phyloP scores from a whole-genome alignment of 2,329 filamentous ascomycete species.

The Diplodia corticola region DNA sequence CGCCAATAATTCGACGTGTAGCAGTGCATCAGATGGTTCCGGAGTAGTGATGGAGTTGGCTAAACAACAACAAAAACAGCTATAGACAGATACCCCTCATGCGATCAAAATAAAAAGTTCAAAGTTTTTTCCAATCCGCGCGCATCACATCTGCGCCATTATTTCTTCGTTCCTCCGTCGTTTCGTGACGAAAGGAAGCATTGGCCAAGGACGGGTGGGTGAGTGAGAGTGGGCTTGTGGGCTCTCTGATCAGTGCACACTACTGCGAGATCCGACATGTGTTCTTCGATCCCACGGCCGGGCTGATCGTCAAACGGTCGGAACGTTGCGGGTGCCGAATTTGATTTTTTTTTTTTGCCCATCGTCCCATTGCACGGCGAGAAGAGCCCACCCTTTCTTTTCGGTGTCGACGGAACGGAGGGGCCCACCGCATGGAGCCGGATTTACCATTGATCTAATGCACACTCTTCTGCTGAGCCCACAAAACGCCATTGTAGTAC shows the following conservation, averaged over 20 bases:
- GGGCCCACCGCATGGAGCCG: no score
- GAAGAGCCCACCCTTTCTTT: not conserved
- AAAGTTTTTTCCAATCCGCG: not conserved
- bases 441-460: no score
- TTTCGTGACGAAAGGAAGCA: not conserved
- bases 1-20: not conserved
- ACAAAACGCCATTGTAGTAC: no score
- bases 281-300: not conserved
- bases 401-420: not conserved
- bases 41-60: not conserved
- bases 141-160: not conserved
- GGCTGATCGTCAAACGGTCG: not conserved
- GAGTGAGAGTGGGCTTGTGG: not conserved
- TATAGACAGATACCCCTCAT: constrained; percentile 19
- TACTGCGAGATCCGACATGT: not conserved
- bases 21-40: not conserved
- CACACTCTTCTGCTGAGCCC: no score
- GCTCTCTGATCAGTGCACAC: not conserved
- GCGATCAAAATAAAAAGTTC: not conserved
- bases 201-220: not conserved
- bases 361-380: not conserved
- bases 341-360: not conserved
- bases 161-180: not conserved
- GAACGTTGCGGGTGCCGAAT: not conserved
- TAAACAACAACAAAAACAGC: not conserved